Percentiles rank a stretch among this genome's conserved stretches.
phyloP scores from a whole-genome alignment of 164 flowering plant genomes.

The Hamamelis virginiana region DNA sequence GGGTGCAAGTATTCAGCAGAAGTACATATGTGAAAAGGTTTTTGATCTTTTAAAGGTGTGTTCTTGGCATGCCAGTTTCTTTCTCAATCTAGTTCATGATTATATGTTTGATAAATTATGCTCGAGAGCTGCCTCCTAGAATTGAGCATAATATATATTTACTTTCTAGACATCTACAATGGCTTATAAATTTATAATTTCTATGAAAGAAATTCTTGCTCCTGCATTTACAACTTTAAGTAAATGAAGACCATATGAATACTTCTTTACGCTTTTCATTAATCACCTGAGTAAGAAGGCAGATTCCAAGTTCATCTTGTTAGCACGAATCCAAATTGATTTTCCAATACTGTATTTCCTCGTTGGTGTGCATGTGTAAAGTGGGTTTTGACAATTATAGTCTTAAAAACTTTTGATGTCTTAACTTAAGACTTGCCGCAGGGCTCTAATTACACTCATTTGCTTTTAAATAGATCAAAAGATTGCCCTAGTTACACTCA shows the following conservation, averaged over 20 bases:
- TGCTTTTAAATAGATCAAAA: too few relatives aligned
- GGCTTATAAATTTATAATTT: not conserved
- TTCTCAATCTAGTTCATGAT: not conserved
- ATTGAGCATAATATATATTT: not conserved
- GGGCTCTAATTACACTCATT: too few relatives aligned
- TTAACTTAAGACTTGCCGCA: not conserved
- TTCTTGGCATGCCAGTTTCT: slow-evolving; percentile 3
- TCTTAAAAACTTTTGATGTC: not conserved
- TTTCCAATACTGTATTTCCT: not conserved
- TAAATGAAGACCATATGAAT: not conserved
- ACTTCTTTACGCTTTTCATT: not conserved
- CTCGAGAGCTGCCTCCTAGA: not conserved
- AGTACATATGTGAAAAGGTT: slow-evolving; percentile 92
- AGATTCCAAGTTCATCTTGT: not conserved
- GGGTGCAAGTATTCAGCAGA: slow-evolving; percentile 92
- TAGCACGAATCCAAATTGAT: not conserved
- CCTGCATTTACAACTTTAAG: not conserved
- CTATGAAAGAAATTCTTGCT: not conserved
- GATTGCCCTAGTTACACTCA: not conserved
- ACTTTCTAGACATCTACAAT: not conserved
- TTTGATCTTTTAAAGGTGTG: slow-evolving; percentile 95
- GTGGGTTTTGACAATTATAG: too few relatives aligned
- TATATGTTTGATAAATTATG: not conserved
- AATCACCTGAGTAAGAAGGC: not conserved
- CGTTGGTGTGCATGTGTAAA: too few relatives aligned